Conservation (phyloP, 495 filamentous ascomycete genomes). For the Friedmanniomyces simplex region DNA sequence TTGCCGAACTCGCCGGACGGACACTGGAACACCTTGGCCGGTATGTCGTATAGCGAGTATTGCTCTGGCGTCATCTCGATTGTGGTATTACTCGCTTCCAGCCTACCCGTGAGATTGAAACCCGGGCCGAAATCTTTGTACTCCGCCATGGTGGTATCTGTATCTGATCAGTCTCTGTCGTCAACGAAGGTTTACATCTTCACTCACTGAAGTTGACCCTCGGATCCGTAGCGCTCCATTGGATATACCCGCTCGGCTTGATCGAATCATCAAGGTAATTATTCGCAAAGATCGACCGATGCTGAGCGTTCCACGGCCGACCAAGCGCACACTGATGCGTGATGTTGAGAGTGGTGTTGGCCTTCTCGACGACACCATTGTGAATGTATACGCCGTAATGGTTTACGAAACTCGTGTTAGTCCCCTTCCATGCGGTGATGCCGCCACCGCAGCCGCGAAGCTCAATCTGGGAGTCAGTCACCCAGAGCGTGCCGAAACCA, state of each 20-base stretch:
- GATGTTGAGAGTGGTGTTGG: conserved; percentile 42
- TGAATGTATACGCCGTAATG: conserved; percentile 54
- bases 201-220: conserved; percentile 30
- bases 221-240: conserved; percentile 38
- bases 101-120: conserved; percentile 41
- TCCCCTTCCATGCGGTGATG: conserved; percentile 57
- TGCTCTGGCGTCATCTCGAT: conserved; percentile 33
- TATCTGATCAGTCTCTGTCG: not conserved
- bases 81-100: conserved; percentile 32
- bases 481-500: conserved; percentile 6
- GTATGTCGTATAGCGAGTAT: conserved; percentile 38
- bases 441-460: conserved; percentile 50
- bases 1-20: conserved; percentile 38
- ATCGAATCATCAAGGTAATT: conserved; percentile 45
- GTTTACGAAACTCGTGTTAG: conserved; percentile 51
- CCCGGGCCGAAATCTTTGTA: conserved; percentile 45
- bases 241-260: conserved; percentile 41
- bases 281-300: conserved; percentile 43
- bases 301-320: conserved; percentile 47
- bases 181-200: not conserved
- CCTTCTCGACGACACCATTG: conserved; percentile 38
- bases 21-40: conserved; percentile 44
- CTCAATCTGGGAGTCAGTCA: not conserved
- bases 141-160: conserved; percentile 45
- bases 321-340: conserved; percentile 45